Percentiles rank a stretch among this genome's conserved stretches.
These are phyloP conservation scores for Pezicula radicicola DNA, from an alignment of 2,329 filamentous ascomycete genomes.

Conservation along the genomic window DNA sequence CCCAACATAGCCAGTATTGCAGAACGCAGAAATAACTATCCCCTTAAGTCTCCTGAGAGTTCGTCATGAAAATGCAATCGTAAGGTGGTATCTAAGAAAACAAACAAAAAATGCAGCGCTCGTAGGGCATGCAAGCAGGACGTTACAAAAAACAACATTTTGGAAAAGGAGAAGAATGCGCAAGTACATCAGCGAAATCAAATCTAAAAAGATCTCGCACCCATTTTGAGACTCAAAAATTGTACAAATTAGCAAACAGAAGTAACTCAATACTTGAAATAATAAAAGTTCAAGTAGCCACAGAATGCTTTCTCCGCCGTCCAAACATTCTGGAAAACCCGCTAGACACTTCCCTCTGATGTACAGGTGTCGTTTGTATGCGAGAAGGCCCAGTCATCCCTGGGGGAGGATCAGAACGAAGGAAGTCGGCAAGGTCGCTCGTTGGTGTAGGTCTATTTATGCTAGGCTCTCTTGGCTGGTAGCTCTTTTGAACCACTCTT, in stretches of 20 bases:
- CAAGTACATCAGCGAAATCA: too few relatives aligned
- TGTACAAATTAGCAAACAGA: neutral
- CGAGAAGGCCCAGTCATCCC: neutral
- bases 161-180: neutral
- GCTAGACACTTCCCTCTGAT: conserved; percentile 3
- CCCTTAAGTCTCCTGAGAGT: neutral
- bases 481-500: conserved; percentile 48
- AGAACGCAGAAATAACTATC: neutral
- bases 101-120: neutral
- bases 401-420: conserved; percentile 62
- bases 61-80: neutral
- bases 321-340: conserved; percentile 10
- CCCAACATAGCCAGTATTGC: neutral
- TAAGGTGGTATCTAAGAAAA: neutral
- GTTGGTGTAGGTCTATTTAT: conserved; percentile 37
- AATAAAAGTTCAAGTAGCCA: neutral
- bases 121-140: neutral
- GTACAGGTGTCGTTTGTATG: neutral
- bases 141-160: neutral
- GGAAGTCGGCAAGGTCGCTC: conserved; percentile 69
- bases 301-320: conserved; percentile 4
- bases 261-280: neutral
- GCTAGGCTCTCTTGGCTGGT: conserved; percentile 30
- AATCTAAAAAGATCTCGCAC: too few relatives aligned
- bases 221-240: neutral